A percentile compares a stretch with the other conserved stretches of the same genome.
These are phyloP conservation scores for Tolypocladium capitatum DNA, from an alignment of 2,329 filamentous ascomycete genomes.

Conservation along the genomic window DNA sequence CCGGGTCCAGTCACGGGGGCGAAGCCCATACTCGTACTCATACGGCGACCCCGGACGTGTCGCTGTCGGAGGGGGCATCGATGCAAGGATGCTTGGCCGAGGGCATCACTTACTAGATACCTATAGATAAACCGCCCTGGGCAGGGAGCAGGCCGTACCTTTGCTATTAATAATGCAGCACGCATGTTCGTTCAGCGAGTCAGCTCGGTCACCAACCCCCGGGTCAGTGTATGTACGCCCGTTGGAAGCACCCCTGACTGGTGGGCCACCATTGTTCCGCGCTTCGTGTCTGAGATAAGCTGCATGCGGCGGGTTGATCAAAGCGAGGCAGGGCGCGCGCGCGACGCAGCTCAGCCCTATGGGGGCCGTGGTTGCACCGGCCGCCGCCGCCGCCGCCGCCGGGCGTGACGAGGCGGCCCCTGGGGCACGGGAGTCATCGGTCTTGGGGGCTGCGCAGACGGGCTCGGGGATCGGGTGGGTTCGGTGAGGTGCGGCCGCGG, in stretches of 20 bases:
- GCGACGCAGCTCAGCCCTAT: neutral
- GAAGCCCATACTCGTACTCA: too few relatives aligned
- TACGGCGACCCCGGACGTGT: too few relatives aligned
- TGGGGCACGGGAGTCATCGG: neutral
- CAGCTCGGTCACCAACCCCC: neutral
- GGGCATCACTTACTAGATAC: too few relatives aligned
- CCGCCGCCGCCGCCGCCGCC: conserved; percentile 2
- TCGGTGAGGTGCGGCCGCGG: neutral
- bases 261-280: neutral
- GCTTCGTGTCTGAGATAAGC: neutral
- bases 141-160: too few relatives aligned
- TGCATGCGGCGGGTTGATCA: neutral
- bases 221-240: too few relatives aligned
- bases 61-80: too few relatives aligned
- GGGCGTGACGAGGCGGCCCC: neutral
- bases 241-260: neutral
- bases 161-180: too few relatives aligned
- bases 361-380: neutral
- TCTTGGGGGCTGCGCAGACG: neutral
- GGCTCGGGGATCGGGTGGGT: neutral
- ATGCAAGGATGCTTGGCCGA: too few relatives aligned
- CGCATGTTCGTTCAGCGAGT: too few relatives aligned
- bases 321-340: too few relatives aligned
- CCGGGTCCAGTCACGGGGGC: too few relatives aligned
- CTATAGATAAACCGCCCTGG: too few relatives aligned